Base-by-base conservation (phyloP, 2,329 filamentous ascomycete species). In the Aspergillus hiratsukae region DNA sequence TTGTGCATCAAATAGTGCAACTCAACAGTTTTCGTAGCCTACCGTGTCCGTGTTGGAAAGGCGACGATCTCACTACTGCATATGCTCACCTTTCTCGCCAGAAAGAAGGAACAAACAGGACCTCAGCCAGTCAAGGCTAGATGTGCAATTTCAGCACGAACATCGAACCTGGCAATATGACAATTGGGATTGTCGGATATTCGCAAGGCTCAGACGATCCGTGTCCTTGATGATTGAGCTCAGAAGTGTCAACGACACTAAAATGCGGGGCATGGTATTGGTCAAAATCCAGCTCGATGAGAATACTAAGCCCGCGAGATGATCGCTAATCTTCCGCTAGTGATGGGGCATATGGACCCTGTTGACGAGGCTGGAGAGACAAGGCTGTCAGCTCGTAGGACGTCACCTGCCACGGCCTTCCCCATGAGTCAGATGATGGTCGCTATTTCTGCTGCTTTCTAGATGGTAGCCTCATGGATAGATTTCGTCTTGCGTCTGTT, bases 351-450 rank as follows among this genome's bases (percentile, higher is more conserved):
- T 27, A 27, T 11, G 23, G 23, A 14, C 11, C 28, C 41, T 53
- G 40, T 9, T 11, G 19, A 51, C 41, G 50, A 56, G 55, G 55
- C 58, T 60, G 55, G 54, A 54, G 29, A 48, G 51, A 49, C 21
- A 54, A 56, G 54, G 54, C 50, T 53, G 27, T 23, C 35, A 53
- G 31, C 43, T 27, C n/a, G 31, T 17, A 19, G 50, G 45, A n/a
- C 48, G 55, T 61, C 60, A 61, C 51, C 60, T 61, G 60, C 55
- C 50, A 41, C 55, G 21, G 43, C 29, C 31, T 52, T 23, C 45
- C 29, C 21, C 23, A 45, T 31, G 45, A 46, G 56, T 61, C 60
- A 61, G 56, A 60, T 60, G 58, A 61, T 45, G 54, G 35, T 25
- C 19, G 31, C 31, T 49, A 51, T 48, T 28, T 48, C 14, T 41